Evolutionary conservation across 495 filamentous ascomycete genomes (phyloP).

Genomic region (Podospora pseudoanserina): DNA sequence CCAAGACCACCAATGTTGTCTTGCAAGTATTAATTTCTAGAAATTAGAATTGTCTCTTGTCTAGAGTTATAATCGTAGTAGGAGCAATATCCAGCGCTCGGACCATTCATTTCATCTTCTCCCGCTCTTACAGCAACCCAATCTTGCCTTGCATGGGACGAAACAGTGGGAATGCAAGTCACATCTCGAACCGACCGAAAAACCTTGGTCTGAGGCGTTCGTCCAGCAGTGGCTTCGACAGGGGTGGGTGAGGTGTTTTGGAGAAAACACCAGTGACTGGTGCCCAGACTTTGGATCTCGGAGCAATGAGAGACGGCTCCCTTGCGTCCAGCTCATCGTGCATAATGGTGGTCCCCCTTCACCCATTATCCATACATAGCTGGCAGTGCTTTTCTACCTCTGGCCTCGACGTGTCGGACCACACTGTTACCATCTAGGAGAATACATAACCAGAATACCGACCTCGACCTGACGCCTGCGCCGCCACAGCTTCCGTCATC

Average conservation of each 20-base stretch:
- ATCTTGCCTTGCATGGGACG: slow-evolving; percentile 5
- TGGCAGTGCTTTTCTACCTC: neutral
- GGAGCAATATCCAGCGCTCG: neutral
- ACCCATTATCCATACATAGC: slow-evolving; percentile 1
- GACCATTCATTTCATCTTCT: slow-evolving; percentile 6
- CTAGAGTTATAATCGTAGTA: neutral
- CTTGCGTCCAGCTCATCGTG: slow-evolving; percentile 37
- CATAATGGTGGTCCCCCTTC: slow-evolving; percentile 13
- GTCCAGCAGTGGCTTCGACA: slow-evolving; percentile 5
- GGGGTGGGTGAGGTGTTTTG: slow-evolving; percentile 5
- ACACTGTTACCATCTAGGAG: neutral
- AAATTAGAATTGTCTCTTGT: neutral
- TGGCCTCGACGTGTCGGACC: neutral
- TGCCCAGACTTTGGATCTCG: slow-evolving; percentile 1
- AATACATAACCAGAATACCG: neutral
- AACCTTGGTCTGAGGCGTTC: slow-evolving; percentile 1
- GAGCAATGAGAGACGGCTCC: slow-evolving; percentile 3
- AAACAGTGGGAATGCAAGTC: slow-evolving; percentile 7
- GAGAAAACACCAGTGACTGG: neutral
- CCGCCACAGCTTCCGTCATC: slow-evolving; percentile 3
- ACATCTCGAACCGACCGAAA: slow-evolving; percentile 2
- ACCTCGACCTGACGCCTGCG: neutral
- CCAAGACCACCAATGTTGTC: neutral
- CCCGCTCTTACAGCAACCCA: slow-evolving; percentile 4
- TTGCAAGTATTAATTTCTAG: neutral